These are phyloP conservation scores for Radiomyces spectabilis DNA, from an alignment of 192 early-diverging fungal species.

Conservation along the genomic window DNA sequence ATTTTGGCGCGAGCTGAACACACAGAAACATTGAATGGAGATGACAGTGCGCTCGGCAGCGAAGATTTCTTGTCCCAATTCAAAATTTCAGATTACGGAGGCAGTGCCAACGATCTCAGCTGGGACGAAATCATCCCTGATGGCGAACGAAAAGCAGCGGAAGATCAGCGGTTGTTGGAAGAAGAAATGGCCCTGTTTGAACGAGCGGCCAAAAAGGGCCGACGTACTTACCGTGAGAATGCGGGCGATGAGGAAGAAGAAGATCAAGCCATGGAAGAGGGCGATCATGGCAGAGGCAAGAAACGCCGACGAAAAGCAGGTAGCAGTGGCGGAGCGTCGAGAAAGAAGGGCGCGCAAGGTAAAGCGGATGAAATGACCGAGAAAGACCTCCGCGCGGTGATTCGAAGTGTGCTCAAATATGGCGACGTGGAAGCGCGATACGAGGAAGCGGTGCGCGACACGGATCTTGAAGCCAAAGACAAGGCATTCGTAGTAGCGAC, in stretches of 20 bases:
- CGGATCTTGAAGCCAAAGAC: conserved; percentile 66
- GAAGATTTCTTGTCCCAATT: conserved; percentile 95
- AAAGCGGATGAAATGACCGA: conserved; percentile 42
- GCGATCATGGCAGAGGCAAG: not conserved
- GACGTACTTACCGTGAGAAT: conserved; percentile 15
- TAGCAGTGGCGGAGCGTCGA: conserved; percentile 20
- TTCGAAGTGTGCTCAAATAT: conserved; percentile 73
- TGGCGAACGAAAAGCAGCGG: conserved; percentile 60
- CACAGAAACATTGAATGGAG: conserved; percentile 66
- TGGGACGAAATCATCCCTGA: conserved; percentile 98
- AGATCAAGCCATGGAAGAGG: not conserved
- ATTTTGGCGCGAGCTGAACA: conserved; percentile 94
- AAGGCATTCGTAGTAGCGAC: conserved; percentile 30
- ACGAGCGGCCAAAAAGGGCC: conserved; percentile 23
- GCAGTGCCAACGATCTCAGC: conserved; percentile 54
- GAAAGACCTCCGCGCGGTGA: conserved; percentile 80
- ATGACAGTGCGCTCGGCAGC: conserved; percentile 54
- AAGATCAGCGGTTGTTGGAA: conserved; percentile 62
- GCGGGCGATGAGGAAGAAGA: conserved; percentile 8
- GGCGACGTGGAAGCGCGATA: conserved; percentile 76
- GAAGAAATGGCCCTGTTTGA: conserved; percentile 43
- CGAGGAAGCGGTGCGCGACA: conserved; percentile 75
- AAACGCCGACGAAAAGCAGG: not conserved
- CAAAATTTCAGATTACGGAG: conserved; percentile 81
- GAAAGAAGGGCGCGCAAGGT: conserved; percentile 3